Percentiles rank a stretch among this genome's conserved stretches.
These are phyloP conservation scores for Candida maltosa DNA, from an alignment of 805 yeast species.

Conservation along the genomic window DNA sequence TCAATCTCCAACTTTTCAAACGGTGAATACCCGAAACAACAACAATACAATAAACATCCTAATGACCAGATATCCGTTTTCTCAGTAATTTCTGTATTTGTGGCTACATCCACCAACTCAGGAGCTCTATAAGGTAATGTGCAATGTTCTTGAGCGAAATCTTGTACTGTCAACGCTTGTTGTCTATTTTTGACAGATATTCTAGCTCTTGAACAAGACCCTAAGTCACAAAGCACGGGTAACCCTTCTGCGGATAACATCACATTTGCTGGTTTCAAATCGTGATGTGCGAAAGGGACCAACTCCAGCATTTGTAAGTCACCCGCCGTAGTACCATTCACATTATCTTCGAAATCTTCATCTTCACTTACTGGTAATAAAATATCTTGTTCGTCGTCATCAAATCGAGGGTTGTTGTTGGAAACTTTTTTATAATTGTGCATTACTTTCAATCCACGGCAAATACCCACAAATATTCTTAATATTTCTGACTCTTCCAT, in stretches of 20 bases:
- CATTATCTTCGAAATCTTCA: constrained; percentile 27
- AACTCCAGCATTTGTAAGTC: not conserved
- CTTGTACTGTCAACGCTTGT: constrained; percentile 74
- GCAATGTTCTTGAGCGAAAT: constrained; percentile 79
- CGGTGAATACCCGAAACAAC: constrained; percentile 79
- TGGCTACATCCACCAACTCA: constrained; percentile 74
- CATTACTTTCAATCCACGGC: constrained; percentile 73
- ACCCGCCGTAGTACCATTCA: constrained; percentile 24
- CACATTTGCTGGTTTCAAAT: constrained; percentile 85
- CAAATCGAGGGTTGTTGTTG: constrained; percentile 7
- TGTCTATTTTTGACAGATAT: constrained; percentile 53
- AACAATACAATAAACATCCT: constrained; percentile 78
- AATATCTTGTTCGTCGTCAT: constrained; percentile 24
- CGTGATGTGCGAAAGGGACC: constrained; percentile 79
- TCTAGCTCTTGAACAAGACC: constrained; percentile 70
- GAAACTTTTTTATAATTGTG: constrained; percentile 50
- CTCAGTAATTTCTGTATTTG: constrained; percentile 65
- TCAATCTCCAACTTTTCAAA: constrained; percentile 80
- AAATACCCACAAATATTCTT: constrained; percentile 60
- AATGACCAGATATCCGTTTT: constrained; percentile 87
- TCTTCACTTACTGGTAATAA: constrained; percentile 17
- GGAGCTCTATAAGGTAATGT: constrained; percentile 89
- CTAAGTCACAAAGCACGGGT: constrained; percentile 82
- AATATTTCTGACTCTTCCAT: constrained; percentile 66
- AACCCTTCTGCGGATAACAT: constrained; percentile 72